Evolutionary conservation across 2,329 filamentous ascomycete genomes (phyloP).

Genomic region (Gaeumannomyces tritici): DNA sequence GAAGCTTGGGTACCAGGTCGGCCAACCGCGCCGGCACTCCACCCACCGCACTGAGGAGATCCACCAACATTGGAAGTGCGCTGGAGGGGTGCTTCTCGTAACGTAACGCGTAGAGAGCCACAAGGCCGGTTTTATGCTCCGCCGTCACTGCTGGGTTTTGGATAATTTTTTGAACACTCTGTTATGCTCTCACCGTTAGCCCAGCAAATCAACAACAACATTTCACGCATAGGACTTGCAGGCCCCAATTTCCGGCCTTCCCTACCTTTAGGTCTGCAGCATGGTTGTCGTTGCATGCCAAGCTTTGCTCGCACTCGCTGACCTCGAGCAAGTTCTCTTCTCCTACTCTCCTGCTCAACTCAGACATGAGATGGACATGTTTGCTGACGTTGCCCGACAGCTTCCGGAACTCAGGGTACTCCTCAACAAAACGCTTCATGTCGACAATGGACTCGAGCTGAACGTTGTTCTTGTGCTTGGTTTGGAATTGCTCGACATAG

Average conservation of each 20-base stretch:
- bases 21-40: constrained; percentile 67
- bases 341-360: constrained; percentile 80
- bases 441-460: constrained; percentile 96
- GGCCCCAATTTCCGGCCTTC: background rate
- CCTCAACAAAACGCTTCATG: constrained; percentile 99
- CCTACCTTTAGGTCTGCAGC: constrained; percentile 77
- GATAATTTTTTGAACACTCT: constrained; percentile 81
- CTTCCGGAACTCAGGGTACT: constrained; percentile 96
- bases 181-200: background rate
- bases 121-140: constrained; percentile 79
- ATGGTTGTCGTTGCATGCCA: constrained; percentile 96
- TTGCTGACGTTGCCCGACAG: constrained; percentile 97
- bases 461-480: constrained; percentile 90
- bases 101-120: constrained; percentile 88
- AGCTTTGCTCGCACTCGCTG: constrained; percentile 90
- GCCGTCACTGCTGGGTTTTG: constrained; percentile 67
- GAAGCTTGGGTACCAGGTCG: constrained; percentile 70
- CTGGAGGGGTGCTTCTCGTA: constrained; percentile 84
- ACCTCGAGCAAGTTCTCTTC: constrained; percentile 87
- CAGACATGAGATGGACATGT: constrained; percentile 90
- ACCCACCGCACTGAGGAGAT: constrained; percentile 78
- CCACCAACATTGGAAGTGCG: constrained; percentile 73
- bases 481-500: constrained; percentile 96
- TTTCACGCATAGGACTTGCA: too few relatives aligned
- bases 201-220: background rate